phyloP scores from a whole-genome alignment of 169 alveolate species.

The Eimeria maxima region DNA sequence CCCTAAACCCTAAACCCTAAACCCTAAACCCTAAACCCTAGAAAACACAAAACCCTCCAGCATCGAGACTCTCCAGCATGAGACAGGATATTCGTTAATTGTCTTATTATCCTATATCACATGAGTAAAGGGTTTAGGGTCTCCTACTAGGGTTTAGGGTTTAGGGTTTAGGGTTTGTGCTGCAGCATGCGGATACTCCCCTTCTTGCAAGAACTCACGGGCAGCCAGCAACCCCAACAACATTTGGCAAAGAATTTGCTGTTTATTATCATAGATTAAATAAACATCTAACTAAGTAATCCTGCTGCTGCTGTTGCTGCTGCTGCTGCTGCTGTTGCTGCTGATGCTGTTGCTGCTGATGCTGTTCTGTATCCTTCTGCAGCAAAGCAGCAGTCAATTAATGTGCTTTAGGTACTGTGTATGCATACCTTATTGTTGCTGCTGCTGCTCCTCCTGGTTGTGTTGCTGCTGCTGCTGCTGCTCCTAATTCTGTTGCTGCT shows the following conservation, averaged over 20 bases:
- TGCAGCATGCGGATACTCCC: constrained; percentile 92
- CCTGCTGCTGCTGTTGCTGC: constrained; percentile 4
- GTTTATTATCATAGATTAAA: constrained; percentile 17
- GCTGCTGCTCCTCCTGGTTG: not conserved
- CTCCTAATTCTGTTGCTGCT: not conserved
- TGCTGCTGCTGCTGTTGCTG: constrained; percentile 1
- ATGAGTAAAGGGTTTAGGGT: not conserved
- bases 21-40: constrained; percentile 36
- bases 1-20: constrained; percentile 18
- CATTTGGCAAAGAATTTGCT: constrained; percentile 93
- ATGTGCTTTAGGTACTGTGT: no score
- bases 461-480: not conserved
- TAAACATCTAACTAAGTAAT: constrained; percentile 82
- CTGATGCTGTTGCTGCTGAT: not conserved
- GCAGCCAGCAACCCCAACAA: constrained; percentile 98
- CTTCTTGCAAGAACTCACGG: constrained; percentile 98
- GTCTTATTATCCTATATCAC: no score
- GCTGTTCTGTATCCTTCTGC: not conserved
- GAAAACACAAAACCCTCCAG: not conserved
- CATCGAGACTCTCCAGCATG: not conserved
- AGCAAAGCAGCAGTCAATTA: no score
- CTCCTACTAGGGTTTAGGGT: not conserved
- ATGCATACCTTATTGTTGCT: not conserved
- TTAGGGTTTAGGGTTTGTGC: not conserved
- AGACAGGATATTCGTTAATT: no score